A percentile compares a stretch with the other conserved stretches of the same genome.
These are phyloP conservation scores for Elaeagnus macrophylla DNA, from an alignment of 306 rosid genomes.

Conservation along the genomic window DNA sequence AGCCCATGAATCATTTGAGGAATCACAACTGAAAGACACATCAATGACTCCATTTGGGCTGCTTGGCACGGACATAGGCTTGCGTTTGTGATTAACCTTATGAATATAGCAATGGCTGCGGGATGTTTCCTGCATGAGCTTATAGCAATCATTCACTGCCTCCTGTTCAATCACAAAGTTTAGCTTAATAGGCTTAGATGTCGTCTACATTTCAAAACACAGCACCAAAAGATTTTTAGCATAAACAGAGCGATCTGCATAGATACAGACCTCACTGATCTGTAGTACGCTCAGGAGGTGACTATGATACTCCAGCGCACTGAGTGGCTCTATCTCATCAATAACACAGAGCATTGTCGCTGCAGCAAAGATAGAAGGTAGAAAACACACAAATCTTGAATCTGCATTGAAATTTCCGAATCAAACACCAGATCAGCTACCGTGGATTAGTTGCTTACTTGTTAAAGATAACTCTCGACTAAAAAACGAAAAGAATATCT, in stretches of 20 bases:
- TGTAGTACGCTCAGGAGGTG: conserved; percentile 60
- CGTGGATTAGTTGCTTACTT: not conserved
- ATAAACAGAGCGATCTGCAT: conserved; percentile 9
- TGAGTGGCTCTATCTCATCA: conserved; percentile 55
- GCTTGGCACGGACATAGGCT: conserved; percentile 34
- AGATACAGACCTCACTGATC: conserved; percentile 60
- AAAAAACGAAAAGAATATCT: not conserved
- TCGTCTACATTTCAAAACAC: not conserved
- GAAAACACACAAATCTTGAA: conserved; percentile 46
- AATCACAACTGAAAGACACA: conserved; percentile 52
- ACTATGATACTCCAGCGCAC: conserved; percentile 48
- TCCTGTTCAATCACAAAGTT: conserved; percentile 38
- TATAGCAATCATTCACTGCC: conserved; percentile 55
- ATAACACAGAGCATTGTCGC: conserved; percentile 74
- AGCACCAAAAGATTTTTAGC: not conserved
- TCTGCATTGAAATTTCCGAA: conserved; percentile 33
- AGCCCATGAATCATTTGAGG: conserved; percentile 61
- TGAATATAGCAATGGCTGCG: conserved; percentile 22
- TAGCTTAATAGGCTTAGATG: conserved; percentile 12
- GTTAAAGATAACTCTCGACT: not conserved
- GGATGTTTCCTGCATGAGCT: conserved; percentile 36
- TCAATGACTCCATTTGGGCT: conserved; percentile 57
- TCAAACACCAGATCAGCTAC: conserved; percentile 4
- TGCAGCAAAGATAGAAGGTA: conserved; percentile 78
- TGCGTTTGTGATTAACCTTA: conserved; percentile 38